These are phyloP conservation scores for Vickermania ingenoplastis DNA, from an alignment of 208 protist genomes.

Conservation along the genomic window DNA sequence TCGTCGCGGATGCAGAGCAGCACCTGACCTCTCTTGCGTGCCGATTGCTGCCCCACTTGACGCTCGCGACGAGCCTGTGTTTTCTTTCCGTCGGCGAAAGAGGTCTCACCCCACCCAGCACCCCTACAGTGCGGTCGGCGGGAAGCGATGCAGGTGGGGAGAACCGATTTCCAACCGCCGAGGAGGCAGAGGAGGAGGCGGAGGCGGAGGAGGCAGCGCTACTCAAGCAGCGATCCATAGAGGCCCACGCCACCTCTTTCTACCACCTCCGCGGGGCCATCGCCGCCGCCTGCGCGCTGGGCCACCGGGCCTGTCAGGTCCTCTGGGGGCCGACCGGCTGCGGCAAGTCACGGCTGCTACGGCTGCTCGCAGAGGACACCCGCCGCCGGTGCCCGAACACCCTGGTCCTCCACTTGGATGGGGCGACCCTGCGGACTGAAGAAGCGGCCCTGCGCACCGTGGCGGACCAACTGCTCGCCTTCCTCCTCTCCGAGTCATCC, in stretches of 20 bases:
- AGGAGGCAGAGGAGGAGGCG: not conserved
- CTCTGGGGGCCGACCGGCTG: slow-evolving; percentile 65
- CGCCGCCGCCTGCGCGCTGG: slow-evolving; percentile 52
- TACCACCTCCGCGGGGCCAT: slow-evolving; percentile 59
- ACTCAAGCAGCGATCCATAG: not conserved
- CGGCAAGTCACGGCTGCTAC: slow-evolving; percentile 64
- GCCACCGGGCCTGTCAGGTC: slow-evolving; percentile 67
- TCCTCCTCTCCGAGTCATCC: slow-evolving; percentile 50
- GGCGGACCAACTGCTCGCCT: slow-evolving; percentile 53
- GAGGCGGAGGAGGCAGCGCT: slow-evolving; percentile 4
- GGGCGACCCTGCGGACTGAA: slow-evolving; percentile 49
- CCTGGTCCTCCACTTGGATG: slow-evolving; percentile 59
- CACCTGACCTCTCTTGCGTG: slow-evolving; percentile 22
- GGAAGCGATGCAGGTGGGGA: too few species aligned
- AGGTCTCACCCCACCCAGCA: not conserved
- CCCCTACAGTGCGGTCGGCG: not conserved
- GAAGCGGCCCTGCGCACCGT: slow-evolving; percentile 47
- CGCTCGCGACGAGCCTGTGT: slow-evolving; percentile 6
- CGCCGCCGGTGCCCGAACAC: slow-evolving; percentile 31
- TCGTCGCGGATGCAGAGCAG: slow-evolving; percentile 25
- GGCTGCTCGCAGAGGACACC: slow-evolving; percentile 42
- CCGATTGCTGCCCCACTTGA: slow-evolving; percentile 16
- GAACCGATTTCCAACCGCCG: too few species aligned
- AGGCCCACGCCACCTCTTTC: slow-evolving; percentile 38
- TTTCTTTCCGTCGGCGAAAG: slow-evolving; percentile 8